Conservation (phyloP, 2,329 filamentous ascomycete genomes). For the Apiospora marii region DNA sequence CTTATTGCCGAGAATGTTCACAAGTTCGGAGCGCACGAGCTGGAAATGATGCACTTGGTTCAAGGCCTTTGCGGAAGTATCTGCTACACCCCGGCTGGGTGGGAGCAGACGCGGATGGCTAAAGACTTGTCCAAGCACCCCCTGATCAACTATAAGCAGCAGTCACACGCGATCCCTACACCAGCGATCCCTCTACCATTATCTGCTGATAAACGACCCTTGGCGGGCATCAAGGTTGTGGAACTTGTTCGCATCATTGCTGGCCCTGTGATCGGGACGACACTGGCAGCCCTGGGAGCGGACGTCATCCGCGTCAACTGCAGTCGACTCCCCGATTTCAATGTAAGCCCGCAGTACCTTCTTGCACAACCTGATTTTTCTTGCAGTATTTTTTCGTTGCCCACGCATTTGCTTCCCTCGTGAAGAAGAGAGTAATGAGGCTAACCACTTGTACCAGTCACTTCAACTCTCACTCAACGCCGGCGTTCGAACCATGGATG, state of each 20-base stretch:
- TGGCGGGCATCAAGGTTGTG: slow-evolving; percentile 57
- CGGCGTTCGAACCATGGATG: no score
- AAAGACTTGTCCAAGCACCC: slow-evolving; percentile 50
- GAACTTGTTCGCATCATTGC: slow-evolving; percentile 59
- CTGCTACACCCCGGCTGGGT: slow-evolving; percentile 52
- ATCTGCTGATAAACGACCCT: slow-evolving; percentile 45
- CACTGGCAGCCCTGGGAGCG: slow-evolving; percentile 53
- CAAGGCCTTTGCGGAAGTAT: slow-evolving; percentile 53
- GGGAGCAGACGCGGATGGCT: slow-evolving; percentile 52
- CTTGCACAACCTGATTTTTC: no score
- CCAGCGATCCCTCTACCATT: no score
- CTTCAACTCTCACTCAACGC: no score
- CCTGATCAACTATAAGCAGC: slow-evolving; percentile 48
- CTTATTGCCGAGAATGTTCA: slow-evolving; percentile 42
- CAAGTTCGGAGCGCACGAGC: slow-evolving; percentile 47
- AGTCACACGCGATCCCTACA: no score
- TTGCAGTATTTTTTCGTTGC: no score
- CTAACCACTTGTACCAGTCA: no score
- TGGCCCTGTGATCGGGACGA: slow-evolving; percentile 52
- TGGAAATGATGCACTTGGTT: slow-evolving; percentile 50
- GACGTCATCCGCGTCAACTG: slow-evolving; percentile 57
- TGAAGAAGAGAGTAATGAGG: no score
- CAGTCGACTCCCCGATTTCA: no score
- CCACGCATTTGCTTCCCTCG: no score
- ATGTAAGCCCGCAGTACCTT: no score